Percentiles rank a stretch among this genome's conserved stretches.
Evolutionary conservation across 345 rosid species (phyloP).

Genomic region (Combretum micranthum): DNA sequence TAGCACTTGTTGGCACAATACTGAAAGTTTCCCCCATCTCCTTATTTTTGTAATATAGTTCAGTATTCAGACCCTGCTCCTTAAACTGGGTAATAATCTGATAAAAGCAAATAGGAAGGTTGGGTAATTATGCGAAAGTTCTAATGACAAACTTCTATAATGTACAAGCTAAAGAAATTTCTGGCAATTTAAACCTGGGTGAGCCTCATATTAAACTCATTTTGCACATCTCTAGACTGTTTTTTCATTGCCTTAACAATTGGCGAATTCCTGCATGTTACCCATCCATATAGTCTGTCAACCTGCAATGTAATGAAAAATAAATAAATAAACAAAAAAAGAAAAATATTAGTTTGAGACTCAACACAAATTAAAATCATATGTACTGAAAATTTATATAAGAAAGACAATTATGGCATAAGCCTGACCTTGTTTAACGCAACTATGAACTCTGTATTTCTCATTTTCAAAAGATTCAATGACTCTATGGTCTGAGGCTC

Average conservation of each 20-base stretch:
- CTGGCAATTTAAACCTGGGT: slow-evolving; percentile 28
- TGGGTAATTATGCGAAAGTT: neutral
- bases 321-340: neutral
- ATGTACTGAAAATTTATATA: no score
- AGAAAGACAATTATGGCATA: neutral
- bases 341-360: no score
- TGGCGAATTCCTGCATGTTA: slow-evolving; percentile 68
- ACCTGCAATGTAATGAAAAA: slow-evolving; percentile 39
- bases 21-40: slow-evolving; percentile 77
- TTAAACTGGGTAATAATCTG: slow-evolving; percentile 72
- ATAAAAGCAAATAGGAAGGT: slow-evolving; percentile 6
- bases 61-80: slow-evolving; percentile 91
- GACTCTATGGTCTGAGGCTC: slow-evolving; percentile 95
- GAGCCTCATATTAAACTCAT: slow-evolving; percentile 70
- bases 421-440: slow-evolving; percentile 83
- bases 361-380: no score
- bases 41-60: slow-evolving; percentile 77
- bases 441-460: slow-evolving; percentile 83
- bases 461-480: slow-evolving; percentile 73
- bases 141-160: neutral
- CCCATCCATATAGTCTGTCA: slow-evolving; percentile 94
- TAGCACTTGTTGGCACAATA: slow-evolving; percentile 94
- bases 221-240: slow-evolving; percentile 57
- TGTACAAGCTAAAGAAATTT: neutral
- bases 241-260: slow-evolving; percentile 59